Evolutionary conservation across 2,329 filamentous ascomycete genomes (phyloP), one percentile per base, ranked within the genome.

Genomic region (Teratosphaeria nubilosa): DNA sequence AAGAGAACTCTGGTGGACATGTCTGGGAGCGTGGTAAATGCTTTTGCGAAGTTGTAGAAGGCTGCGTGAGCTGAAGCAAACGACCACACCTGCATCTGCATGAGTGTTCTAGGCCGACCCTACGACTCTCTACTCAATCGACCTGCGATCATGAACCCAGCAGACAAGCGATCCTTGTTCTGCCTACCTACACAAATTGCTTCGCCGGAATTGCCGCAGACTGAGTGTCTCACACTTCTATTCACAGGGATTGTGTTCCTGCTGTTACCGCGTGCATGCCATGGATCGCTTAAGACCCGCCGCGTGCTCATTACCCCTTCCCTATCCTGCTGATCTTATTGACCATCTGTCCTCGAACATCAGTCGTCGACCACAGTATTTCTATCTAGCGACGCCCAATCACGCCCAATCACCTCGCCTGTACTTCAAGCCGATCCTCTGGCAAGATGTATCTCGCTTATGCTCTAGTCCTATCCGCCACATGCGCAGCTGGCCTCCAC

Each of bases 1-100:
- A 95, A 94, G 79, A 95, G 90, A 73, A 95, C 90, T 1, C 74
- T 95, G 31, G 86, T 95, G 2, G 90, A 95, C 72, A 87, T 91
- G 80, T 83, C 84, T 48, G 87, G 87, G 34, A 78, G 73, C 60
- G 87, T 86, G 59, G 83, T 79, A 58, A 91, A 82, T 9, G 86
- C 57, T 51, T 63, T 63, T 59, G 56, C 55, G 24, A 63, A 63
- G 53, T 51, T 62, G 32, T 61, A 58, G 24, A 45, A 20, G 16
- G 16, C 37, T 20, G 16, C 16, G 14, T 16, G 13, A 45, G 37
- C 13, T 45, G 37, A 16, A 45, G 16, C 6, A 24, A 22, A 48
- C 20, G 41, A 22, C 6, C n/a, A 6, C 41, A 20, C 1, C 41
- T 4, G 4, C 16, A 48, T 22, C 16, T 10, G 41, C 41, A 41